These are phyloP conservation scores for Mollisiaceae sp. DNA, from an alignment of 2,329 filamentous ascomycete species.

Conservation along the genomic window DNA sequence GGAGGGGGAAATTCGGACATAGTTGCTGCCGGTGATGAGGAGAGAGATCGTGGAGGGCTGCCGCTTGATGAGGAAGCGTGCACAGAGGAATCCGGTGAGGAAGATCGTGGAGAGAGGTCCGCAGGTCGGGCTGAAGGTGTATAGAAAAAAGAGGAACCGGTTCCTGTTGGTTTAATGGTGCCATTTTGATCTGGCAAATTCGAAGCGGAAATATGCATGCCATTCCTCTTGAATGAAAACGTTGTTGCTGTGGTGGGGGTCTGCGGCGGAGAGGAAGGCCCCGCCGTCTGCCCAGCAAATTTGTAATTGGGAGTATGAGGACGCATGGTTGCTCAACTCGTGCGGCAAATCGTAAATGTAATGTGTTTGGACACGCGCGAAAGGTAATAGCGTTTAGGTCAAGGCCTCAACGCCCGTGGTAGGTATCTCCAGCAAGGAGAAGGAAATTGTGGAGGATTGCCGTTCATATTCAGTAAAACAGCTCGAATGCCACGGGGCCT, in stretches of 20 bases:
- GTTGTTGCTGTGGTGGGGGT: constrained; percentile 50
- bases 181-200: constrained; percentile 44
- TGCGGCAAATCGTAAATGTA: background rate
- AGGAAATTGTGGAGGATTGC: constrained; percentile 41
- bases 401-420: constrained; percentile 43
- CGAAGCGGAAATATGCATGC: constrained; percentile 34
- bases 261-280: constrained; percentile 54
- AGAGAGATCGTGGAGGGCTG: constrained; percentile 39
- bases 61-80: constrained; percentile 33
- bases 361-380: constrained; percentile 13
- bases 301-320: constrained; percentile 51
- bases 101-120: constrained; percentile 48
- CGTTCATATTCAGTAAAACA: constrained; percentile 43
- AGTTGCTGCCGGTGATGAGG: constrained; percentile 30
- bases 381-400: constrained; percentile 22
- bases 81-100: constrained; percentile 43
- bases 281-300: constrained; percentile 43
- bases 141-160: constrained; percentile 44
- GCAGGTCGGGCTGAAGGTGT: constrained; percentile 42
- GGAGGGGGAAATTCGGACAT: constrained; percentile 25
- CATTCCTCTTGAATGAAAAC: constrained; percentile 42
- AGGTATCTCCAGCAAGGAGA: constrained; percentile 44
- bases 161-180: constrained; percentile 49
- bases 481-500: constrained; percentile 35
- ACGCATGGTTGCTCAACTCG: constrained; percentile 41